Conservation (phyloP, 2,329 filamentous ascomycete species). For the Colletotrichum somersetense region DNA sequence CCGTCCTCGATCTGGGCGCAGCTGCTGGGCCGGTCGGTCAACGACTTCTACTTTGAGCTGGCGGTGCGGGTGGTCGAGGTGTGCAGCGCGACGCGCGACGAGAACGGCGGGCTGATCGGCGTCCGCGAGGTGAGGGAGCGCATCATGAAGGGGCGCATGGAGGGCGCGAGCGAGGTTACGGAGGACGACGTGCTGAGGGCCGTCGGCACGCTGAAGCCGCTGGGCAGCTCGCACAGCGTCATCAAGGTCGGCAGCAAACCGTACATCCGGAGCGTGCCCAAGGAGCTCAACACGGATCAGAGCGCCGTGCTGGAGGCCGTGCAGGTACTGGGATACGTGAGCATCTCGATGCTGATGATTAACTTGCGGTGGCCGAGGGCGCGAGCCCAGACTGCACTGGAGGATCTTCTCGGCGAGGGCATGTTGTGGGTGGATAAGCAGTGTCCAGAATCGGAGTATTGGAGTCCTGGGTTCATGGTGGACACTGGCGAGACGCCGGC, state of each 20-base stretch:
- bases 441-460: slow-evolving; percentile 89
- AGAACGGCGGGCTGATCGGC: slow-evolving; percentile 93
- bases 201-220: slow-evolving; percentile 85
- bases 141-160: slow-evolving; percentile 78
- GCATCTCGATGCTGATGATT: slow-evolving; percentile 85
- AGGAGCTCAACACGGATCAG: slow-evolving; percentile 95
- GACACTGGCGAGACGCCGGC: slow-evolving; percentile 50
- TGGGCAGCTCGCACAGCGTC: slow-evolving; percentile 89
- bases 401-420: slow-evolving; percentile 89
- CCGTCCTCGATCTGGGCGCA: slow-evolving; percentile 89
- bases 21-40: slow-evolving; percentile 89
- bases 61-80: slow-evolving; percentile 96
- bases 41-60: slow-evolving; percentile 98
- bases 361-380: slow-evolving; percentile 90
- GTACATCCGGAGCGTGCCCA: slow-evolving; percentile 92
- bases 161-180: slow-evolving; percentile 83
- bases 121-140: slow-evolving; percentile 83
- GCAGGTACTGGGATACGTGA: slow-evolving; percentile 90
- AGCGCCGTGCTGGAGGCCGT: slow-evolving; percentile 91
- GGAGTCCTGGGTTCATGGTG: slow-evolving; percentile 83
- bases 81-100: slow-evolving; percentile 84
- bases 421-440: slow-evolving; percentile 96
- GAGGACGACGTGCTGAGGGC: slow-evolving; percentile 95
- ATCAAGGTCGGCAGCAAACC: slow-evolving; percentile 85
- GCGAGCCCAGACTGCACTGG: slow-evolving; percentile 87